Base-by-base conservation (phyloP, 2,329 filamentous ascomycete genomes). In the Nothophoma quercina region DNA sequence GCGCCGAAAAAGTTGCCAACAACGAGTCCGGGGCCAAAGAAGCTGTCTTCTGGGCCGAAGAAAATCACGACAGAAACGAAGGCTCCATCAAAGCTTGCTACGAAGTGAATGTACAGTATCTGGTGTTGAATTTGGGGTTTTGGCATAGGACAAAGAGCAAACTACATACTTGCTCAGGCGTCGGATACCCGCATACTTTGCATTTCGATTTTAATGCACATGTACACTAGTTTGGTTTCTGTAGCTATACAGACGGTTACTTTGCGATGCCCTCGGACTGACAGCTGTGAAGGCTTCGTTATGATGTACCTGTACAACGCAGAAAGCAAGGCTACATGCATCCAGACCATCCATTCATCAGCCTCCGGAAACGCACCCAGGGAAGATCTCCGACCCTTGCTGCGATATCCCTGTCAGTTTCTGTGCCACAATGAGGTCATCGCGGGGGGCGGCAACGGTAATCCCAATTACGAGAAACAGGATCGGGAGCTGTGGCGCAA, bases 371-470 rank as follows among this genome's bases (percentile, higher is more conserved):
- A 10, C 25, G n/a, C 25, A 22, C 50, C 43, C 43, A 47, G 32
- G 33, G 39, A 33, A 26, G 42, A 53, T 47, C 50, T 9, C 36
- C 50, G 12, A 3, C 0, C 23, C 43, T 13, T 13, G 36, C 44
- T 28, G 33, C 39, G 21, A n/a, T 26, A 52, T 46, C 56, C 61
- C 39, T 48, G 57, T 45, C 32, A 15, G 16, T 12, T 30, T 22
- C 32, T n/a, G 59, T 62, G 60, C 59, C 62, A 67, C 64, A 55
- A 38, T 41, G 62, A 70, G 66, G 67, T 70, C 66, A 70, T 70
- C 47, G 58, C 53, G 60, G 56, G 55, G n/a, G 55, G 40, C 48
- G 56, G 33, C 36, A 54, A 55, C 58, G 41, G 47, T 30, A n/a
- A 54, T 51, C 53, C 55, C 51, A 33, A 39, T 40, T 16, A 15